Evolutionary conservation across 1,284 basidiomycete species (phyloP).

Genomic region (Apiotrichum akiyoshidainum): DNA sequence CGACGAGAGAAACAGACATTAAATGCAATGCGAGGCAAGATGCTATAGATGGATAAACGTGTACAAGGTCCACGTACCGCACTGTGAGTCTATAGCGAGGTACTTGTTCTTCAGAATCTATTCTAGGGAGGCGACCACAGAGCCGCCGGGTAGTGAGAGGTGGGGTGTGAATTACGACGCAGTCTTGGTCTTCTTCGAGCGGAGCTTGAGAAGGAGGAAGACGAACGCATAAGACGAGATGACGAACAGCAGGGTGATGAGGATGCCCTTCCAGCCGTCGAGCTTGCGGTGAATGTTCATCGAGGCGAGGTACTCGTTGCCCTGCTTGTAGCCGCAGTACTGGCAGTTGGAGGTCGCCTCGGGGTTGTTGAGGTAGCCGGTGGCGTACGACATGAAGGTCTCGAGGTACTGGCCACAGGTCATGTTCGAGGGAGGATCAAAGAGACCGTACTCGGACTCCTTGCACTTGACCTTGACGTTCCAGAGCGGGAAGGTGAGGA

Average conservation of each 20-base stretch:
- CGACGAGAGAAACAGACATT: no score
- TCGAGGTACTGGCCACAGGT: constrained; percentile 42
- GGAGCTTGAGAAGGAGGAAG: constrained; percentile 36
- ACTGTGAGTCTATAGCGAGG: not conserved
- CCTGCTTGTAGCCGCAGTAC: constrained; percentile 38
- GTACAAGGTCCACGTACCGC: not conserved
- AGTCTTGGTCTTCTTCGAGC: constrained; percentile 37
- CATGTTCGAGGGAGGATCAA: constrained; percentile 42
- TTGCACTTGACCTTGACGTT: constrained; percentile 37
- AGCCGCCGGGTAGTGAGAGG: no score
- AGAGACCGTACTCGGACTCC: constrained; percentile 36
- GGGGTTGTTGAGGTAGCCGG: constrained; percentile 38
- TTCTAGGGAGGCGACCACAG: no score
- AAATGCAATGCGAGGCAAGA: no score
- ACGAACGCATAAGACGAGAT: constrained; percentile 32
- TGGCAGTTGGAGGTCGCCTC: constrained; percentile 33
- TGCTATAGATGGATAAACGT: not conserved
- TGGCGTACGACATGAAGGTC: constrained; percentile 22
- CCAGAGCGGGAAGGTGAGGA: constrained; percentile 31
- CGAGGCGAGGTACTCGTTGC: constrained; percentile 37
- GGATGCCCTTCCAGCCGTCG: constrained; percentile 40
- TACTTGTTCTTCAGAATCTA: not conserved
- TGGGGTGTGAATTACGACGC: not conserved
- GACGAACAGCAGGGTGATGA: constrained; percentile 34
- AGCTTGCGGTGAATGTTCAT: constrained; percentile 33